Percentiles rank a stretch among this genome's conserved stretches.
Conservation (phyloP, 2,329 filamentous ascomycete species). For the Claviceps pusilla region DNA sequence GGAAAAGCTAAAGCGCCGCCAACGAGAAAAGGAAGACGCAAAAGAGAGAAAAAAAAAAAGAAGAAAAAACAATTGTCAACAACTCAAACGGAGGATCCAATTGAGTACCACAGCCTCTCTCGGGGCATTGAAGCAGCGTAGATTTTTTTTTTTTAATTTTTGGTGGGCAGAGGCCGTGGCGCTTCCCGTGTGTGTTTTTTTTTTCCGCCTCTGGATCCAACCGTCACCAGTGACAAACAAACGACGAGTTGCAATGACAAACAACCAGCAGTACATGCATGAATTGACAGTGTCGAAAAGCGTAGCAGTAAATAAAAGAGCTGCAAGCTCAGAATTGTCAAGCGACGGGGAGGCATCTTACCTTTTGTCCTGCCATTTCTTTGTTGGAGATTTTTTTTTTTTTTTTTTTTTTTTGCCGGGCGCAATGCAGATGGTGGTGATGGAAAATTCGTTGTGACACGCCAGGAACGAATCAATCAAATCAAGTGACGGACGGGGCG, state of each 20-base stretch:
- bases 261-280: background rate
- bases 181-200: background rate
- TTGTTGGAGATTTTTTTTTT: background rate
- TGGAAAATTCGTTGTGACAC: background rate
- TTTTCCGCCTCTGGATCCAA: background rate
- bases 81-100: background rate
- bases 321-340: background rate
- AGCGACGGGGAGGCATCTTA: background rate
- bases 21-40: background rate
- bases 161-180: background rate
- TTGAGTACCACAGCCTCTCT: background rate
- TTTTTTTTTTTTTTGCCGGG: background rate
- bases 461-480: conserved; percentile 1
- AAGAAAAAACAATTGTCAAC: background rate
- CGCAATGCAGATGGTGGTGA: background rate
- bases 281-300: background rate
- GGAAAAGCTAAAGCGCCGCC: background rate
- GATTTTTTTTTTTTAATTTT: background rate
- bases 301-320: background rate
- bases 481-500: background rate
- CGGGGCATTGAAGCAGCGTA: background rate
- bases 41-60: background rate
- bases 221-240: conserved; percentile 3
- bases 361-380: conserved; percentile 11
- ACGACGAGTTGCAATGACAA: background rate